phyloP scores from a whole-genome alignment of 2,329 filamentous ascomycete species.

The Xylaria sp. region DNA sequence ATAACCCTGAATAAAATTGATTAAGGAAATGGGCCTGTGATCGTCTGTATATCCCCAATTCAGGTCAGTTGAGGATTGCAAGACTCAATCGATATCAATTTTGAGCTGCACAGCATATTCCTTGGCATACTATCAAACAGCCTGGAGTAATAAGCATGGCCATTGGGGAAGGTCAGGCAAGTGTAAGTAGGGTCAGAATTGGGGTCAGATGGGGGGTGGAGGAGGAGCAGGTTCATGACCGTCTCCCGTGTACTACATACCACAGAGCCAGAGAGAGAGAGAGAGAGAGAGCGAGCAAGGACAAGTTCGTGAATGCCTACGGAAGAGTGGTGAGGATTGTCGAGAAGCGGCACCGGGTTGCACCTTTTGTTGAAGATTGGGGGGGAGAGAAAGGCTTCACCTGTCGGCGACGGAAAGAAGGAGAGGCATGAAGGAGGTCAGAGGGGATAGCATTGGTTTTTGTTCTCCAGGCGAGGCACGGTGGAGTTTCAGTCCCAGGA shows the following conservation, averaged over 20 bases:
- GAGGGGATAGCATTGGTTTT: constrained; percentile 41
- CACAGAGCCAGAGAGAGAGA: constrained; percentile 21
- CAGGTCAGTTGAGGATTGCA: constrained; percentile 11
- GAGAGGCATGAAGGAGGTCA: constrained; percentile 28
- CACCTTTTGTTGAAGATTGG: constrained; percentile 25
- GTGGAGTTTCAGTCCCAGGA: constrained; percentile 35
- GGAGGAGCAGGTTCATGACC: neutral
- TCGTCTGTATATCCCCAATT: constrained; percentile 8
- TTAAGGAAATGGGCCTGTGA: constrained; percentile 6
- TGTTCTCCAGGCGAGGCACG: constrained; percentile 32
- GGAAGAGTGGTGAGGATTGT: constrained; percentile 31
- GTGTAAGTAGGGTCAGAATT: neutral
- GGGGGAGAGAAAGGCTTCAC: constrained; percentile 30
- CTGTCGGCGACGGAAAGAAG: constrained; percentile 32
- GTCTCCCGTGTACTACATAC: constrained; percentile 9
- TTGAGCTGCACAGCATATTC: neutral
- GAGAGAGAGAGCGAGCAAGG: constrained; percentile 20
- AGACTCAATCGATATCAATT: neutral
- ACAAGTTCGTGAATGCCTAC: constrained; percentile 33
- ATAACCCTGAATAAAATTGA: constrained; percentile 15
- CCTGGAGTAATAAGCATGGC: neutral
- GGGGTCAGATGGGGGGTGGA: constrained; percentile 3
- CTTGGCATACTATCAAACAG: neutral
- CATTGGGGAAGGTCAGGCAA: constrained; percentile 1
- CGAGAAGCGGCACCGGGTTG: constrained; percentile 34